Conservation (phyloP, 2,329 filamentous ascomycete species). For the Botrytis deweyae region DNA sequence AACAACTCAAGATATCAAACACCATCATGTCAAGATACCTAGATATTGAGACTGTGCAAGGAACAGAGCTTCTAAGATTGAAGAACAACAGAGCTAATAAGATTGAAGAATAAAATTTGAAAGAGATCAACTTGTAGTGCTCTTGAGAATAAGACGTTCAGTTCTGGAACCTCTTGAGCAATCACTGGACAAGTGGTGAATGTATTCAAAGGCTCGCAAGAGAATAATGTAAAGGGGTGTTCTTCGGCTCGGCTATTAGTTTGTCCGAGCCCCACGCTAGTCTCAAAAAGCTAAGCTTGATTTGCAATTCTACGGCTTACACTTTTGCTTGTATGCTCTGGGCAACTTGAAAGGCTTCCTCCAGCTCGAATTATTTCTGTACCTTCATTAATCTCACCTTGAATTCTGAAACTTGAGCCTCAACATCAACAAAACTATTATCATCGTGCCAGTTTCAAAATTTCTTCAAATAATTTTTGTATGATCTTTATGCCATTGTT, state of each 20-base stretch:
- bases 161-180: neutral
- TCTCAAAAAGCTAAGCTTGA: constrained; percentile 14
- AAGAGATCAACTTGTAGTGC: neutral
- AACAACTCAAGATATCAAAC: neutral
- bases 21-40: neutral
- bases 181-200: neutral
- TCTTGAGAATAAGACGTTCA: neutral
- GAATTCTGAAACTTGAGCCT: constrained; percentile 12
- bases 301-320: neutral
- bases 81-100: neutral
- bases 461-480: neutral
- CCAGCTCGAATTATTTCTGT: constrained; percentile 18
- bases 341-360: constrained; percentile 11
- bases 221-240: neutral
- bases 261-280: neutral
- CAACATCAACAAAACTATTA: neutral
- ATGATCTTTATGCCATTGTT: constrained; percentile 26
- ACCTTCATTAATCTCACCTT: constrained; percentile 13
- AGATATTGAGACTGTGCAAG: neutral
- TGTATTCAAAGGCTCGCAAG: neutral
- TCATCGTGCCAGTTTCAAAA: neutral
- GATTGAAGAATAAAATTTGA: neutral
- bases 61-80: neutral
- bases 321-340: constrained; percentile 16
- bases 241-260: neutral